These are phyloP conservation scores for Eucalyptus cloeziana DNA, from an alignment of 345 rosid species.

Conservation along the genomic window DNA sequence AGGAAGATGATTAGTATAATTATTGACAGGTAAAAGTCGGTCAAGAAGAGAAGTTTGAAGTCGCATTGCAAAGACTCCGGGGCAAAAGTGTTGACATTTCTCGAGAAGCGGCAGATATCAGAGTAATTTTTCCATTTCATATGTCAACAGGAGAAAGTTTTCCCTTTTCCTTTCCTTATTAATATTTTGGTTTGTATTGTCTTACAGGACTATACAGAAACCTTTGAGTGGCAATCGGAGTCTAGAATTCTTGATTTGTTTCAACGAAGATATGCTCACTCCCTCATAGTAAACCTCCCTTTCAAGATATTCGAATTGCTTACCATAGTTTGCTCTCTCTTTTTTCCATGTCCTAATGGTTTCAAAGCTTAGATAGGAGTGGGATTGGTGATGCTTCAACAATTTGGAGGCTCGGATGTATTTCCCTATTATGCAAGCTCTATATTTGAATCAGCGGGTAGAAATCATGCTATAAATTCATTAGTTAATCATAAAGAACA, in stretches of 20 bases:
- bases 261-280: constrained; percentile 22
- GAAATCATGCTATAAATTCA: not conserved
- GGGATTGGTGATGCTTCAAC: constrained; percentile 34
- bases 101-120: constrained; percentile 32
- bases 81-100: constrained; percentile 33
- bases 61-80: constrained; percentile 23
- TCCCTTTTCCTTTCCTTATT: not conserved
- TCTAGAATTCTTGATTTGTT: constrained; percentile 20
- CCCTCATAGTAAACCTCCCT: constrained; percentile 12
- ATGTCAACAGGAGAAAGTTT: not conserved
- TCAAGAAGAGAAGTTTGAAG: constrained; percentile 18
- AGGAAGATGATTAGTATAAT: not conserved
- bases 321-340: not conserved
- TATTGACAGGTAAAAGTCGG: constrained; percentile 29
- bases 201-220: constrained; percentile 19
- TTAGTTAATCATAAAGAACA: not conserved
- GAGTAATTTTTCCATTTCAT: not conserved
- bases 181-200: not conserved
- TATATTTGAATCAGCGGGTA: constrained; percentile 40
- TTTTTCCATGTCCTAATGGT: not conserved
- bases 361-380: constrained; percentile 25
- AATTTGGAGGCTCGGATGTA: constrained; percentile 25
- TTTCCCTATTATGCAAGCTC: constrained; percentile 33
- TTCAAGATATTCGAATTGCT: not conserved
- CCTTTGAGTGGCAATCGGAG: not conserved